Evolutionary conservation across 768 basidiomycete species (phyloP).

Genomic region (Leccinum broughii): DNA sequence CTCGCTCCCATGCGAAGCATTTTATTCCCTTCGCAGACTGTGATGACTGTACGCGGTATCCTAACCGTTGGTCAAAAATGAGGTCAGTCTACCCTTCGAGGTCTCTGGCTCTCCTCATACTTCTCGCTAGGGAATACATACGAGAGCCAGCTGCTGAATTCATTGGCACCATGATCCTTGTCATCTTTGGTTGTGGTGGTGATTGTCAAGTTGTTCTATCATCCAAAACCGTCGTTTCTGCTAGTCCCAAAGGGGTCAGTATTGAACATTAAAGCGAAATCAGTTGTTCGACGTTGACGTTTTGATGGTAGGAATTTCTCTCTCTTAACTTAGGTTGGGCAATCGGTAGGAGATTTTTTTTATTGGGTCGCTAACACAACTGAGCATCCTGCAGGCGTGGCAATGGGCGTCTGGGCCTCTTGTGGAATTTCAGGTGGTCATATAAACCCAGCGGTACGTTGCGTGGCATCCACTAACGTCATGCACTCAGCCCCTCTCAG

Average conservation of each 20-base stretch:
- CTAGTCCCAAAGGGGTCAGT: slow-evolving; percentile 58
- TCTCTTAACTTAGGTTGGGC: slow-evolving; percentile 35
- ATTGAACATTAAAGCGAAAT: background rate
- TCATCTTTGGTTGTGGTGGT: slow-evolving; percentile 60
- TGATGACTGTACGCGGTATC: slow-evolving; percentile 40
- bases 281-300: background rate
- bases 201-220: slow-evolving; percentile 59
- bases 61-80: slow-evolving; percentile 56
- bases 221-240: slow-evolving; percentile 42
- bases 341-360: slow-evolving; percentile 24
- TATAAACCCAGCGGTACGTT: slow-evolving; percentile 66
- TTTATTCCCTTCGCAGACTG: slow-evolving; percentile 27
- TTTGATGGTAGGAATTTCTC: slow-evolving; percentile 19
- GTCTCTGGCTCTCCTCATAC: slow-evolving; percentile 5
- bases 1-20: slow-evolving; percentile 3
- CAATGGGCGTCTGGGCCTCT: slow-evolving; percentile 68
- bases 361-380: background rate
- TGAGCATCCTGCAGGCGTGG: slow-evolving; percentile 39
- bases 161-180: slow-evolving; percentile 55
- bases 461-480: background rate
- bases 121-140: slow-evolving; percentile 39
- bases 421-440: slow-evolving; percentile 73
- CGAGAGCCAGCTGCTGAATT: slow-evolving; percentile 68
- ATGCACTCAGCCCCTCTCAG: slow-evolving; percentile 34
- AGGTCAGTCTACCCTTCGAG: slow-evolving; percentile 38